Evolutionary conservation across 352 stramenopile species (phyloP).

Genomic region (Pythium phragmiticola): DNA sequence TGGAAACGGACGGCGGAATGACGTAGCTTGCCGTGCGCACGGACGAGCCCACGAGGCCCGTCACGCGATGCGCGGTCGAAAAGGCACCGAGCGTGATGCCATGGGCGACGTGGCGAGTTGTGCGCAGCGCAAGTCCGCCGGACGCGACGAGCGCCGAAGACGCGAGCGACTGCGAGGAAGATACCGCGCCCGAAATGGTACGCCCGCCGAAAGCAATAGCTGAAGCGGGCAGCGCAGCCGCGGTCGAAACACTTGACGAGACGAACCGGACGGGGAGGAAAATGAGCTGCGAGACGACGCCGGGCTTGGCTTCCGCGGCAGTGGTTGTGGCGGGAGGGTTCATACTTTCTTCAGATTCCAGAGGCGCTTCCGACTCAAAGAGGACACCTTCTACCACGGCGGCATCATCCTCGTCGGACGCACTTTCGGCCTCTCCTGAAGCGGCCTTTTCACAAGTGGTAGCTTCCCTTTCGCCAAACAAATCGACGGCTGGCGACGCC

Average conservation of each 20-base stretch:
- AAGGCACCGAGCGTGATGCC: slow-evolving; percentile 49
- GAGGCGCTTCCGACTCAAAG: slow-evolving; percentile 15
- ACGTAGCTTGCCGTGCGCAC: slow-evolving; percentile 51
- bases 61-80: slow-evolving; percentile 51
- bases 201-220: slow-evolving; percentile 52
- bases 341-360: not conserved
- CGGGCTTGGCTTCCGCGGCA: not conserved
- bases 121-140: slow-evolving; percentile 43
- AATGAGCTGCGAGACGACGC: slow-evolving; percentile 53
- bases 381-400: slow-evolving; percentile 14
- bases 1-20: slow-evolving; percentile 62
- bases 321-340: not conserved
- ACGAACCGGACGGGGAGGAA: slow-evolving; percentile 61
- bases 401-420: not conserved
- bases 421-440: not conserved
- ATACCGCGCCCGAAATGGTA: slow-evolving; percentile 58
- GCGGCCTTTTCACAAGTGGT: not conserved
- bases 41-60: slow-evolving; percentile 52
- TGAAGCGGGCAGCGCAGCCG: slow-evolving; percentile 45
- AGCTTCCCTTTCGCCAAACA: slow-evolving; percentile 45
- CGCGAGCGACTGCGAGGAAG: slow-evolving; percentile 55
- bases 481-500: slow-evolving; percentile 27
- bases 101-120: slow-evolving; percentile 50
- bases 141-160: slow-evolving; percentile 61
- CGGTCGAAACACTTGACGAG: slow-evolving; percentile 55